Conservation (phyloP, 176 grass and related monocot genomes). For the Juncus effusus region DNA sequence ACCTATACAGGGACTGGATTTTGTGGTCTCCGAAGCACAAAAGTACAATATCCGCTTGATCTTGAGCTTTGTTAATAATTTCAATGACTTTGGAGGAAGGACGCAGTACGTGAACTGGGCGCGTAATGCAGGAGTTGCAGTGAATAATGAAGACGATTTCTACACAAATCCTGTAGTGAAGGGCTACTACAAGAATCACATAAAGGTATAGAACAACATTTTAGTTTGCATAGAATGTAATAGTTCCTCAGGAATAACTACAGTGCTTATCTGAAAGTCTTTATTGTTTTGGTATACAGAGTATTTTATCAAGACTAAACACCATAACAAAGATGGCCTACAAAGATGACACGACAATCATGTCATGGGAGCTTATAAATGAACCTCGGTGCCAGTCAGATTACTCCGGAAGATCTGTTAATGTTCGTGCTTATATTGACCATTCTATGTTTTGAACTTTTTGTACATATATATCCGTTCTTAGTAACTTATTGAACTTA, state of each 20-base stretch:
- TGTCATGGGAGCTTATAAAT: conserved; percentile 56
- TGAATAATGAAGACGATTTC: conserved; percentile 36
- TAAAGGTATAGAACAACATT: conserved; percentile 30
- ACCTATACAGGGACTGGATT: conserved; percentile 37
- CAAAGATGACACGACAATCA: conserved; percentile 49
- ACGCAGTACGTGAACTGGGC: conserved; percentile 49
- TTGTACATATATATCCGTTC: background rate
- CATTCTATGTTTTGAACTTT: background rate
- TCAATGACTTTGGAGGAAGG: conserved; percentile 30
- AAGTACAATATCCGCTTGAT: conserved; percentile 31
- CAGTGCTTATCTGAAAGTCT: background rate
- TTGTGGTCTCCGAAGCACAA: conserved; percentile 34
- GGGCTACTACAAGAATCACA: conserved; percentile 51
- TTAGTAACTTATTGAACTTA: background rate
- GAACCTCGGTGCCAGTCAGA: conserved; percentile 53
- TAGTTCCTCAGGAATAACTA: background rate
- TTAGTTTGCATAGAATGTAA: background rate
- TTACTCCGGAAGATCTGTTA: conserved; percentile 37
- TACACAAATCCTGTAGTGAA: conserved; percentile 44
- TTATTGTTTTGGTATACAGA: conserved; percentile 21
- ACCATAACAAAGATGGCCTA: conserved; percentile 34
- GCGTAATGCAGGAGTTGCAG: conserved; percentile 22
- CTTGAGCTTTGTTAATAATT: conserved; percentile 44
- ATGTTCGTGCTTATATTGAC: conserved; percentile 19
- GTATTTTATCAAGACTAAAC: conserved; percentile 41